Percentiles rank a stretch among this genome's conserved stretches.
phyloP scores from a whole-genome alignment of 441 rosid species.

The Hura crepitans region DNA sequence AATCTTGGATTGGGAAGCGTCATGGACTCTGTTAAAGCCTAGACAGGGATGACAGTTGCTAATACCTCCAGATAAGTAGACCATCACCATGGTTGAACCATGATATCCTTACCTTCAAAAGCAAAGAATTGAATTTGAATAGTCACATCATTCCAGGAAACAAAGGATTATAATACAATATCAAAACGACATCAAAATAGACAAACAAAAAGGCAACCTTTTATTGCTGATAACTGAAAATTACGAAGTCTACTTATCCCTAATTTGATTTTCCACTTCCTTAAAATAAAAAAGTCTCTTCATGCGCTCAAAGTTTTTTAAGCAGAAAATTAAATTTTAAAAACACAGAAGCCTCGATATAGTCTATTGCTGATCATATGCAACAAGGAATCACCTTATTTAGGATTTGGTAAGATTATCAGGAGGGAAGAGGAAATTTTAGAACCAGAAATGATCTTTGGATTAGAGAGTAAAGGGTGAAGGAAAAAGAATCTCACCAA shows the following conservation, averaged over 20 bases:
- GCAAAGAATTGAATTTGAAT: background rate
- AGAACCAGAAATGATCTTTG: background rate
- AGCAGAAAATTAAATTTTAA: too few species aligned
- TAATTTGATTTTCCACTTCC: too few species aligned
- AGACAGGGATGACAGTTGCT: constrained; percentile 27
- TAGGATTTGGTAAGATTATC: constrained; percentile 12
- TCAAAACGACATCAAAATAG: background rate
- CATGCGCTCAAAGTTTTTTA: too few species aligned
- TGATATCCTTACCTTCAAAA: constrained; percentile 35
- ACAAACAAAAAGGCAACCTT: background rate
- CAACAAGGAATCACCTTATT: constrained; percentile 13
- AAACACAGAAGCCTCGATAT: background rate
- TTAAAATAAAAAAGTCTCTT: too few species aligned
- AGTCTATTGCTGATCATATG: too few species aligned
- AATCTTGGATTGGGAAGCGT: constrained; percentile 29
- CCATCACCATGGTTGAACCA: constrained; percentile 60
- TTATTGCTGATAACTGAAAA: background rate
- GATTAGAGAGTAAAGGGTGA: background rate
- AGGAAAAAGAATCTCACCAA: constrained; percentile 10
- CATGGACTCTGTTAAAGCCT: constrained; percentile 23
- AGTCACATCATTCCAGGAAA: background rate
- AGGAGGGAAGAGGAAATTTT: background rate
- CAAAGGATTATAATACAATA: background rate
- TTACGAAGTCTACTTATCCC: too few species aligned
- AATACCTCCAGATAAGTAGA: constrained; percentile 43